Percentiles rank a stretch among this genome's conserved stretches.
Evolutionary conservation across 169 alveolate genomes (phyloP).

Genomic region (Plasmodium gallinaceum): DNA sequence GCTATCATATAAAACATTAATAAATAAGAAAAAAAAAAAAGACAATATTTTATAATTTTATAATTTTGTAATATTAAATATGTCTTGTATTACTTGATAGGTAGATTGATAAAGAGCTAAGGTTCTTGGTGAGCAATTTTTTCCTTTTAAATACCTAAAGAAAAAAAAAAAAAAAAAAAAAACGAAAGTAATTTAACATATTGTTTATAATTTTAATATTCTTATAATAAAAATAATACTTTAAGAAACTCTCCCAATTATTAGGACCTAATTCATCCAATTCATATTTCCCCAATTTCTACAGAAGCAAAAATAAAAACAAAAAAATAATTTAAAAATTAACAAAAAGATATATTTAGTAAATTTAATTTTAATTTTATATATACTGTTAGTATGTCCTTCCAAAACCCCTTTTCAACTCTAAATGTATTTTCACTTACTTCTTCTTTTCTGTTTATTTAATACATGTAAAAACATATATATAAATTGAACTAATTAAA

Average conservation of each 20-base stretch:
- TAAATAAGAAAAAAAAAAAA: conserved; percentile 6
- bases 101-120: conserved; percentile 82
- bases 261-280: conserved; percentile 66
- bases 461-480: neutral
- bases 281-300: conserved; percentile 71
- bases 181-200: neutral
- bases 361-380: neutral
- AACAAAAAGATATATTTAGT: neutral
- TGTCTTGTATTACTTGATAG: conserved; percentile 60
- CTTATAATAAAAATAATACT: conserved; percentile 34
- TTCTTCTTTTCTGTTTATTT: conserved; percentile 39
- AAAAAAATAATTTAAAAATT: neutral
- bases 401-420: conserved; percentile 71
- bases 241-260: conserved; percentile 66
- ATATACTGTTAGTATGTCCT: conserved; percentile 45
- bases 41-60: neutral
- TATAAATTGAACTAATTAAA: neutral
- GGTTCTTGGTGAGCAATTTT: conserved; percentile 82
- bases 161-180: conserved; percentile 19
- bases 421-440: conserved; percentile 63
- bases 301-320: conserved; percentile 9
- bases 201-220: neutral
- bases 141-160: conserved; percentile 75
- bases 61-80: neutral
- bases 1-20: conserved; percentile 19